Evolutionary conservation across 2,329 filamentous ascomycete genomes (phyloP), one percentile per base, ranked within the genome.

Genomic region (Paracoccidioides lutzii): DNA sequence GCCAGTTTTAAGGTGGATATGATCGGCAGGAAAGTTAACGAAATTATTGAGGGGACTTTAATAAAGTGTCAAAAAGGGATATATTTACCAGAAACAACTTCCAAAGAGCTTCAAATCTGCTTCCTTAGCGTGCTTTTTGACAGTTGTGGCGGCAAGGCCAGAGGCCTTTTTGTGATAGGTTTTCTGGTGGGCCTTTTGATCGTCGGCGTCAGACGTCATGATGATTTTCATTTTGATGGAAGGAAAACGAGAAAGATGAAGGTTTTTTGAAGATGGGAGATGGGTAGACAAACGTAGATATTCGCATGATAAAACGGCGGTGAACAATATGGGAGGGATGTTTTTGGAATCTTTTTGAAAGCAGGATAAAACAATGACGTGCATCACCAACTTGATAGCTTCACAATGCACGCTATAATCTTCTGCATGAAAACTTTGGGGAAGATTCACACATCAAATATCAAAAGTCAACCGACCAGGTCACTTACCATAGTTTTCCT

Each of bases 21-120:
- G 22, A n/a, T 10, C 9, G 12, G 9, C 10, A 10, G 28, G 43
- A 46, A 9, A 14, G 14, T 46, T 12, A 4, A 33, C 5, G 9
- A 32, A 46, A 32, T 46, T 33, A 28, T 46, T 30, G 30, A 46
- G n/a, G 44, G 3, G 28, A 46, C 10, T n/a, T n/a, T n/a, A n/a
- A n/a, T n/a, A n/a, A n/a, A n/a, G n/a, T n/a, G n/a, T 6, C 12
- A 7, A 7, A 33, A 10, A 37, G 35, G n/a, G 9, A 42, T 49
- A 15, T 38, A 49, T 33, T 63, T 73, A 88, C 87, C 89, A 94
- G 69, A 90, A 93, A 67, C 87, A 90, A 63, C 85, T 86, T 33
- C 87, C 87, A 66, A 85, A 94, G 1, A 95, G 75, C 69, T 89
- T 90, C 52, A 94, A 70, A 6, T 84, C 80, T 59, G 80, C 75